Percentiles rank a stretch among this genome's conserved stretches.
phyloP scores from a whole-genome alignment of 495 filamentous ascomycete genomes.

The Aspergillus nanangensis region DNA sequence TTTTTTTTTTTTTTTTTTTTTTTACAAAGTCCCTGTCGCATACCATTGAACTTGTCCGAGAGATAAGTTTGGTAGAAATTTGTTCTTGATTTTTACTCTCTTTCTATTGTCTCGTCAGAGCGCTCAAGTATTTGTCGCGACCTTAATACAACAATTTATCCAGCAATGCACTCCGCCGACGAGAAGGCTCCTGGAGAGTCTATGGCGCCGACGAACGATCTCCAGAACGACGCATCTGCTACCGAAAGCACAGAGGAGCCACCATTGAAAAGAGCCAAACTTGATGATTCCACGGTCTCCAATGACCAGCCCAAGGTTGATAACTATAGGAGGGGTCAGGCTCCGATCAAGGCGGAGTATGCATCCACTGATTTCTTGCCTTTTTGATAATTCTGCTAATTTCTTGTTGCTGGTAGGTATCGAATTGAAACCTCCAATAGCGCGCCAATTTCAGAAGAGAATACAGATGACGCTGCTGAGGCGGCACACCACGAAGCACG shows the following conservation, averaged over 20 bases:
- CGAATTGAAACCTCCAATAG: conserved; percentile 36
- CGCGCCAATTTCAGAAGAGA: conserved; percentile 14
- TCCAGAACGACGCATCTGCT: conserved; percentile 5
- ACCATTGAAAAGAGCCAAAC: conserved; percentile 55
- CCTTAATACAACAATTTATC: not conserved
- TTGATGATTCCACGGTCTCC: conserved; percentile 34
- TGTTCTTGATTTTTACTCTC: too few species aligned
- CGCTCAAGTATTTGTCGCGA: too few species aligned
- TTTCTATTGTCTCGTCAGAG: too few species aligned
- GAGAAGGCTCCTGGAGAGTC: conserved; percentile 6
- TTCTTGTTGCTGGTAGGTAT: conserved; percentile 54
- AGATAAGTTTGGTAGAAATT: too few species aligned
- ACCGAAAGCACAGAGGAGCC: conserved; percentile 34
- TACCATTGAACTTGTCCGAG: too few species aligned
- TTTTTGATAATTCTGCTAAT: conserved; percentile 8
- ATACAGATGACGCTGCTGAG: conserved; percentile 66
- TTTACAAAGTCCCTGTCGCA: too few species aligned
- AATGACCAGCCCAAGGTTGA: conserved; percentile 16
- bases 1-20: not conserved
- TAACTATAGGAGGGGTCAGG: conserved; percentile 62
- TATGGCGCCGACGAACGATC: conserved; percentile 5
- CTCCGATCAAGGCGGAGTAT: conserved; percentile 82
- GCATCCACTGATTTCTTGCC: conserved; percentile 15
- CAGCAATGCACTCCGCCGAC: conserved; percentile 14
- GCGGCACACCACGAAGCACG: conserved; percentile 44